Percentiles rank a stretch among this genome's conserved stretches.
Conservation (phyloP, 164 flowering plant genomes). For the Berberis vulgaris region DNA sequence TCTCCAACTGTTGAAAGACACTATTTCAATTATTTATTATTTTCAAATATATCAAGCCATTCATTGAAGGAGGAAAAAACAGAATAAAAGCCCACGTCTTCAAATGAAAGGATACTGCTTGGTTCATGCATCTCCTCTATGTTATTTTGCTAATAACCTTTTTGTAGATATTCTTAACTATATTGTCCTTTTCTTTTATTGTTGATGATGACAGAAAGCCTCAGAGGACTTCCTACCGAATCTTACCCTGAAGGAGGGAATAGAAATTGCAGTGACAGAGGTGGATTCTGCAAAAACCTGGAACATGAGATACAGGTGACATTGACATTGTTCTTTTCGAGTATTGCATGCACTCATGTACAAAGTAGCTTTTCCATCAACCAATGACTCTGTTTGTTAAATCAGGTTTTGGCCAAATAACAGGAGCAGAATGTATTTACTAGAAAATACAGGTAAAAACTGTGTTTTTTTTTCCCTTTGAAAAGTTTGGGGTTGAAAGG, state of each 20-base stretch:
- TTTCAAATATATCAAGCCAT: no score
- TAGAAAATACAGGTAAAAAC: conserved; percentile 15
- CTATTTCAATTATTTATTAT: no score
- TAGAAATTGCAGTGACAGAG: conserved; percentile 12
- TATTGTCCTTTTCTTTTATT: neutral
- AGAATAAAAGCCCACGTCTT: no score
- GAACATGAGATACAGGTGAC: conserved; percentile 15
- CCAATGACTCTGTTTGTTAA: neutral
- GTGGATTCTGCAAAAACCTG: conserved; percentile 6
- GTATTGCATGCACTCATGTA: no score
- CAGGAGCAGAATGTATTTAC: conserved; percentile 15
- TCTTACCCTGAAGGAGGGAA: conserved; percentile 12
- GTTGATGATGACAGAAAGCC: conserved; percentile 10
- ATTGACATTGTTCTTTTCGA: neutral
- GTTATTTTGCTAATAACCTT: neutral
- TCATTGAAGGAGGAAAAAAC: no score
- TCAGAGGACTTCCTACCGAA: conserved; percentile 12
- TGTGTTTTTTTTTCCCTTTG: neutral
- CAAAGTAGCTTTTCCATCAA: neutral
- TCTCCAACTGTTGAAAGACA: no score
- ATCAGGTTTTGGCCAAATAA: conserved; percentile 19
- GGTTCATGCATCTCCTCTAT: neutral
- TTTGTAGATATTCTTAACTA: neutral
- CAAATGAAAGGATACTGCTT: no score
- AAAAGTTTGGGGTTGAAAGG: neutral